These are phyloP conservation scores for Ceratobasidium sp. DNA, from an alignment of 1,284 basidiomycete genomes.

Conservation along the genomic window DNA sequence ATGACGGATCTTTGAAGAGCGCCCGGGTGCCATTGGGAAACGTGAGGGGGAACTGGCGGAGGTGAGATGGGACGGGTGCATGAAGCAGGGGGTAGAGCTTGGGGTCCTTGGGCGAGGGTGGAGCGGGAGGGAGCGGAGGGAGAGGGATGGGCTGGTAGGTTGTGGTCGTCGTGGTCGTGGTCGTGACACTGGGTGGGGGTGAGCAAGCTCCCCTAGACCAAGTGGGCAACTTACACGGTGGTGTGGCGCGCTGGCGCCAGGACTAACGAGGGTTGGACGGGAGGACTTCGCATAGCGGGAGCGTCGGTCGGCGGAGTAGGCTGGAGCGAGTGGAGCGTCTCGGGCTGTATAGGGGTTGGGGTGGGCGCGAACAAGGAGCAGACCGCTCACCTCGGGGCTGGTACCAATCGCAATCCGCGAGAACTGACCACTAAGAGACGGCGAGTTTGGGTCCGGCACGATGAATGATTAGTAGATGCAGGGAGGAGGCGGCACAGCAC, in stretches of 20 bases:
- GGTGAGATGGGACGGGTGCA: slow-evolving; percentile 70
- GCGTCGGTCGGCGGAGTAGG: slow-evolving; percentile 22
- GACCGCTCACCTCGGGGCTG: slow-evolving; percentile 17
- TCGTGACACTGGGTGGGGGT: slow-evolving; percentile 70
- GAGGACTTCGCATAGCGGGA: slow-evolving; percentile 34
- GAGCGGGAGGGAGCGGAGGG: slow-evolving; percentile 69
- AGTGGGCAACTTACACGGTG: slow-evolving; percentile 46
- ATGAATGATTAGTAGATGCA: slow-evolving; percentile 17
- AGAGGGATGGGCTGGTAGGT: slow-evolving; percentile 83
- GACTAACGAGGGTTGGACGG: slow-evolving; percentile 44
- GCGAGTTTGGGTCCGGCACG: slow-evolving; percentile 33
- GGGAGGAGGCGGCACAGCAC: slow-evolving; percentile 7
- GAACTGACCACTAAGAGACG: slow-evolving; percentile 41
- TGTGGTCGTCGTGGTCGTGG: slow-evolving; percentile 85
- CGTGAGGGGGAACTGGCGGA: slow-evolving; percentile 76
- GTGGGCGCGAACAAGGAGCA: neutral
- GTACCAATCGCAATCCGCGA: slow-evolving; percentile 41
- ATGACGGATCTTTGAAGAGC: slow-evolving; percentile 61
- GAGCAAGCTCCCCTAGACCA: neutral
- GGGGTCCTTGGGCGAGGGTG: slow-evolving; percentile 75
- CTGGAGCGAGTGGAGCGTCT: slow-evolving; percentile 28
- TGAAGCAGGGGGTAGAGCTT: slow-evolving; percentile 80
- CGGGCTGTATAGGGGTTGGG: slow-evolving; percentile 34
- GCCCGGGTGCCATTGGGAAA: slow-evolving; percentile 82
- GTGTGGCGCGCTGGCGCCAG: slow-evolving; percentile 48